Evolutionary conservation across 345 rosid species (phyloP).

Genomic region (Eucalyptus melliodora): DNA sequence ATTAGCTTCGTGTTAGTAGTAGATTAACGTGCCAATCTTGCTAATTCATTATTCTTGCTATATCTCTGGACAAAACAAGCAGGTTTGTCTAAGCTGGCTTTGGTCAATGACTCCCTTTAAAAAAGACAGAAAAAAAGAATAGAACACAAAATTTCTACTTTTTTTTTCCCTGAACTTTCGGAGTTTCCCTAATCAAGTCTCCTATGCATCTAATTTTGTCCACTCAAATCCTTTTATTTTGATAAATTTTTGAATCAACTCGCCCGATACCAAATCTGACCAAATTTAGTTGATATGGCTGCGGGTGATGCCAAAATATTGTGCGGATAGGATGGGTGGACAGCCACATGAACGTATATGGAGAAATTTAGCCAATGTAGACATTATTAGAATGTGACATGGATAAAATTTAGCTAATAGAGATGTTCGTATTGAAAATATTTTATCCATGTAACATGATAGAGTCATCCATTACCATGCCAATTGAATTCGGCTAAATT

Average conservation of each 20-base stretch:
- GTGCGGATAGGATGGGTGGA: not conserved
- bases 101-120: too few relatives aligned
- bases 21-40: too few relatives aligned
- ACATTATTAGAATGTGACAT: not conserved
- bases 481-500: not conserved
- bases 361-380: not conserved
- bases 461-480: rapidly evolving
- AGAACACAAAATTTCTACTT: too few relatives aligned
- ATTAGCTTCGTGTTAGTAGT: too few relatives aligned
- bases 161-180: too few relatives aligned
- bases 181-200: too few relatives aligned
- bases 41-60: too few relatives aligned
- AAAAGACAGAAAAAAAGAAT: too few relatives aligned
- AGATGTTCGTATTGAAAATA: not conserved
- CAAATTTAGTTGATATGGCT: not conserved
- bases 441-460: not conserved
- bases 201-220: too few relatives aligned
- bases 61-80: too few relatives aligned
- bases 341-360: not conserved
- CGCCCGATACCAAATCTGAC: not conserved
- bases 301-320: not conserved
- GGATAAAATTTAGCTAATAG: not conserved
- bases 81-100: too few relatives aligned
- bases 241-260: not conserved
- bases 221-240: not conserved